Percentiles rank a stretch among this genome's conserved stretches.
phyloP scores from a whole-genome alignment of 225 moss, liverwort and hornwort genomes.

The Bryoerythrophyllum caledonicum region DNA sequence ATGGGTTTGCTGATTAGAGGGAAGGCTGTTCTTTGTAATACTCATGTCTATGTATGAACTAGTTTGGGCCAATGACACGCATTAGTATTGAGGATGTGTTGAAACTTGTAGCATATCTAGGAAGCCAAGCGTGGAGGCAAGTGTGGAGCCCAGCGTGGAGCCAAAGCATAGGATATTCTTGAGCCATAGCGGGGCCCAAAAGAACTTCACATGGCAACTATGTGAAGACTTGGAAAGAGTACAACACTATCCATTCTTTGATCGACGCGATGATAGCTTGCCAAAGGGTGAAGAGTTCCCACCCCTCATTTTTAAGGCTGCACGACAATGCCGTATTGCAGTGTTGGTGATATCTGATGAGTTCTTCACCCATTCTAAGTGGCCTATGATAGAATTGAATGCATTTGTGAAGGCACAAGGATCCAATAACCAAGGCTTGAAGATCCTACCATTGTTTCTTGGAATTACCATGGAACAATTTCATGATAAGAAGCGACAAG shows the following conservation, averaged over 20 bases:
- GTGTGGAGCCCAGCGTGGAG: no score
- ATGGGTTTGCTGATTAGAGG: no score
- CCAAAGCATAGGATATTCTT: not conserved
- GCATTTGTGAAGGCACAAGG: not conserved
- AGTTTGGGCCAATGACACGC: not conserved
- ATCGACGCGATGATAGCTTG: not conserved
- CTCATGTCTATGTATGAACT: not conserved
- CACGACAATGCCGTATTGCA: not conserved
- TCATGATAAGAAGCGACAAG: not conserved
- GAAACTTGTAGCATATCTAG: no score
- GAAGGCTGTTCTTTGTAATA: not conserved
- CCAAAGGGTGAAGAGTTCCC: not conserved
- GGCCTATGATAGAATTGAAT: not conserved
- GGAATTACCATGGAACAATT: not conserved
- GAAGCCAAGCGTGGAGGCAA: no score
- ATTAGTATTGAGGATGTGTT: not conserved
- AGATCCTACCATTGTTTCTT: not conserved
- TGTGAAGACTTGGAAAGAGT: not conserved
- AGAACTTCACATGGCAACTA: not conserved
- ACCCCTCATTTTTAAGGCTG: not conserved
- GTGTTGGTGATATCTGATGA: not conserved
- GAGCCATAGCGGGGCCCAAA: not conserved
- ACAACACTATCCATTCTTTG: not conserved
- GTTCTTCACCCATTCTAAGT: not conserved
- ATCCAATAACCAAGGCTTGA: not conserved